phyloP scores from a whole-genome alignment of 352 stramenopile species.

The Phytophthora ohioensis region DNA sequence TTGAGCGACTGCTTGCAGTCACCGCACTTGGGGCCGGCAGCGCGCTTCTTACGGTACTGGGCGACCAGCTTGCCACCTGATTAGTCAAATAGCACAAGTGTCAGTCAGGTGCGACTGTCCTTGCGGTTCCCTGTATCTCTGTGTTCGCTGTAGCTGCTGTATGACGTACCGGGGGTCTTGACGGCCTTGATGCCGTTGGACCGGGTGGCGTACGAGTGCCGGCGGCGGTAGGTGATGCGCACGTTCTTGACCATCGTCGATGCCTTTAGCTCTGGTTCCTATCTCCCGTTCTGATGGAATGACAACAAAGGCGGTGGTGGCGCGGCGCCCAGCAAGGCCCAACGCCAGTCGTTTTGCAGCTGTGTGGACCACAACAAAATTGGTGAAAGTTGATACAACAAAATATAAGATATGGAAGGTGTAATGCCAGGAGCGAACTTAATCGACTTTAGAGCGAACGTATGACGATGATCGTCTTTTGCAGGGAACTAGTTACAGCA shows the following conservation, averaged over 20 bases:
- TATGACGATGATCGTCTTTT: too few relatives aligned
- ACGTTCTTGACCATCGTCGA: constrained; percentile 93
- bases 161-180: constrained; percentile 94
- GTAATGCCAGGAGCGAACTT: too few relatives aligned
- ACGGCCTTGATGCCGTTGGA: constrained; percentile 95
- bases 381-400: not conserved
- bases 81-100: not conserved
- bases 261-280: constrained; percentile 60
- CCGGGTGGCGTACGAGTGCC: constrained; percentile 97
- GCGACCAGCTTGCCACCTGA: constrained; percentile 92
- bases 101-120: constrained; percentile 5
- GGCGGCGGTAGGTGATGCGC: constrained; percentile 95
- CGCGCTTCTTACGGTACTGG: constrained; percentile 96
- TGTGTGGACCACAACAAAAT: constrained; percentile 30
- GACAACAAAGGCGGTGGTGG: constrained; percentile 22
- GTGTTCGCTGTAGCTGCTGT: not conserved
- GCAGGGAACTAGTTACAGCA: too few relatives aligned
- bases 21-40: constrained; percentile 95
- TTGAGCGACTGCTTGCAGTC: constrained; percentile 96
- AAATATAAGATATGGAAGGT: too few relatives aligned
- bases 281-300: constrained; percentile 85
- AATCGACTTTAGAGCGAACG: too few relatives aligned
- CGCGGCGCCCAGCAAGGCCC: constrained; percentile 40
- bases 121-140: constrained; percentile 1
- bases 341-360: constrained; percentile 60